Base-by-base conservation (phyloP, 2,329 filamentous ascomycete genomes). In the Aspergillus sp. region DNA sequence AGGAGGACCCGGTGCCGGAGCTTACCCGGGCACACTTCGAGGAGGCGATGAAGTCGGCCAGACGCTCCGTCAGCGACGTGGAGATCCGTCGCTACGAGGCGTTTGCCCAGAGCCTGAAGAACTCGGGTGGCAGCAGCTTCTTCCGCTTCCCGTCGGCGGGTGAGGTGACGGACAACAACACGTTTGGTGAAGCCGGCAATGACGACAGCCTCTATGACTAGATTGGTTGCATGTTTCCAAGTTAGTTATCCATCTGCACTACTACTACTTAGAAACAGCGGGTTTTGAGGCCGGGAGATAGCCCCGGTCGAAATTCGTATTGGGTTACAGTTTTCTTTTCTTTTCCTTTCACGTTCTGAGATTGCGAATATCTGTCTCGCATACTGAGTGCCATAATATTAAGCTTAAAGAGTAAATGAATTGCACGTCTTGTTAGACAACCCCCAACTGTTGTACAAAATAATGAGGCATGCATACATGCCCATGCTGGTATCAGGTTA, bases 81-180 rank as follows among this genome's bases (percentile, higher is more conserved):
- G 95, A 99, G 84, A 96, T 99, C 72, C 90, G 95, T 74, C 90
- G 94, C 63, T 99, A 99, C 81, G 95, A 99, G 84, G 94, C 95
- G 4, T 99, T 99, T 73, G 91, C 94, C 42, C 94, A 98, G 82
- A 94, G 94, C 78, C 96, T 99, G 92, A 99, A 99, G 90, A 96
- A 96, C 77, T 88, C 91, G 62, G 93, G 92, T 54, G 93, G 93
- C 41, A 94, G 93, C 73, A 92, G 91, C 70, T 97, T 95, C 86
- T 99, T 99, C 90, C 93, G 96, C 80, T 99, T 99, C 88, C 94
- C 90, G 32, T 80, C 71, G 76, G 82, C 78, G 69, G 85, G 80
- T 76, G 85, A 81, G 80, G 84, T 81, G 78, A 79, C 77, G 65
- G 81, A 78, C 66, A 79, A 76, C 56, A 81, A 81, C 70, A 79